phyloP scores from a whole-genome alignment of 2,329 filamentous ascomycete genomes.

The Coniella lustricola region DNA sequence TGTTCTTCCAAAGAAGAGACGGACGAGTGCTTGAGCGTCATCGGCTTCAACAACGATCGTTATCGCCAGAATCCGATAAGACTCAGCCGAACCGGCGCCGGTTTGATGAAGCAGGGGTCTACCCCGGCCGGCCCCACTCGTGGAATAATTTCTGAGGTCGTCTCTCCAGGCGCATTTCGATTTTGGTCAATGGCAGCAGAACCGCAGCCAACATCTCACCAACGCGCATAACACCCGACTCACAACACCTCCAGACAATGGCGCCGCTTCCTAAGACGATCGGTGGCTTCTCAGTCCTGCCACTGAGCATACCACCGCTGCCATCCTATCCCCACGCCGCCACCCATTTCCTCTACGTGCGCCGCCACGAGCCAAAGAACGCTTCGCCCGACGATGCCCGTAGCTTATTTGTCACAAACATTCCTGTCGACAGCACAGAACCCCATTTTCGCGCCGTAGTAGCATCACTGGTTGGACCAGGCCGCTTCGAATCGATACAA shows the following conservation, averaged over 20 bases:
- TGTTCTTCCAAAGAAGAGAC: no score
- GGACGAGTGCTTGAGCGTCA: no score
- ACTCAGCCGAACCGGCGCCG: no score
- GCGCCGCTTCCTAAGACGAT: conserved; percentile 34
- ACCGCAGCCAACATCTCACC: no score
- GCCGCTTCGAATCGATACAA: conserved; percentile 67
- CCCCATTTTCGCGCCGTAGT: conserved; percentile 72
- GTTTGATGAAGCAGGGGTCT: no score
- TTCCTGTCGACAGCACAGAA: conserved; percentile 78
- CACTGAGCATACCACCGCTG: conserved; percentile 58
- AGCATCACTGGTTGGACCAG: conserved; percentile 63
- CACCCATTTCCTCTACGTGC: conserved; percentile 81
- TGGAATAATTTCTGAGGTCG: conserved; percentile 6
- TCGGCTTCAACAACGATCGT: no score
- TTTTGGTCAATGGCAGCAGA: no score
- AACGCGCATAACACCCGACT: no score
- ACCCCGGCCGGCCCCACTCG: no score
- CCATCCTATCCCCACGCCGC: conserved; percentile 54
- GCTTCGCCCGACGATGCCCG: conserved; percentile 66
- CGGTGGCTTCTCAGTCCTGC: conserved; percentile 62
- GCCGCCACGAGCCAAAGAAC: conserved; percentile 72
- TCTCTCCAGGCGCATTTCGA: no score
- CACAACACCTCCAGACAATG: conserved; percentile 26
- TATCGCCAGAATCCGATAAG: no score
- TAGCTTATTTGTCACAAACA: conserved; percentile 84